Percentiles rank a stretch among this genome's conserved stretches.
phyloP scores from a whole-genome alignment of 148 eudicot genomes.

The Spergularia marina region DNA sequence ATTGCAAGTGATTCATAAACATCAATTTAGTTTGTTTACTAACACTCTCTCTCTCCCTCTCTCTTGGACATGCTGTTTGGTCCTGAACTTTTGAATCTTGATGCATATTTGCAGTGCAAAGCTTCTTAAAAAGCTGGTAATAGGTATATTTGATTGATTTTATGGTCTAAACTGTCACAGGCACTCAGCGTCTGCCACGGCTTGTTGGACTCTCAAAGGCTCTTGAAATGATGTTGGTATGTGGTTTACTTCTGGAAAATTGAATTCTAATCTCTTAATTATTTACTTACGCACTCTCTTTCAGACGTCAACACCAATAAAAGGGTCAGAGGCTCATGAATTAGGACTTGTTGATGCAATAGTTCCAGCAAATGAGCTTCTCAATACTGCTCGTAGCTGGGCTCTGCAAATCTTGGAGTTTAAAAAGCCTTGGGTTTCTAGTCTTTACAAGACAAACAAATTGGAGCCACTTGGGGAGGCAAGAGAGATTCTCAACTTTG shows the following conservation, averaged over 20 bases:
- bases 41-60: not conserved
- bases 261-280: not conserved
- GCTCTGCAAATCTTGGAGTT: conserved; percentile 78
- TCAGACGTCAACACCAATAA: conserved; percentile 78
- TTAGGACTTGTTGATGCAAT: conserved; percentile 89
- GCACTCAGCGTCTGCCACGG: conserved; percentile 94
- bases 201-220: conserved; percentile 86
- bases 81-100: not conserved
- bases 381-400: conserved; percentile 77
- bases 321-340: conserved; percentile 76
- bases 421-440: conserved; percentile 81
- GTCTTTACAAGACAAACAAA: conserved; percentile 75
- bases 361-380: conserved; percentile 64
- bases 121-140: not conserved
- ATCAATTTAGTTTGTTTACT: not conserved
- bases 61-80: conserved; percentile 3
- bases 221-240: conserved; percentile 97
- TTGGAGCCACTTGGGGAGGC: conserved; percentile 89
- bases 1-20: not conserved
- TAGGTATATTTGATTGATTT: not conserved
- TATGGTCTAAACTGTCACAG: conserved; percentile 35
- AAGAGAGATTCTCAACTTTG: conserved; percentile 82
- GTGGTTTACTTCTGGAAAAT: conserved; percentile 10
- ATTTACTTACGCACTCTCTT: conserved; percentile 15
- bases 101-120: not conserved